Base-by-base conservation (phyloP, 805 yeast species). In the Phaffomyces thermotolerans region DNA sequence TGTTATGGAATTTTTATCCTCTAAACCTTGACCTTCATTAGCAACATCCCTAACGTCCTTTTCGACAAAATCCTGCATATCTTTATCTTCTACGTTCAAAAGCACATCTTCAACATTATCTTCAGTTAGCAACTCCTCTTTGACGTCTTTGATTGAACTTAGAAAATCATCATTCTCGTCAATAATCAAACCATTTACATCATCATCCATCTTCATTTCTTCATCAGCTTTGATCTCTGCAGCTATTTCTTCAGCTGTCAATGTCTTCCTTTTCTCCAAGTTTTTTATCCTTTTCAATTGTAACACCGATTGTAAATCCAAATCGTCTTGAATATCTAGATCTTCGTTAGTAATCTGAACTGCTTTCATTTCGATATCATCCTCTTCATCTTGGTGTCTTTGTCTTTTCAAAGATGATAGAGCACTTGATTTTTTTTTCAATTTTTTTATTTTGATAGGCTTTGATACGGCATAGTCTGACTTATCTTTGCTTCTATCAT, bases 151-250 rank as follows among this genome's bases (percentile, higher is more conserved):
- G 1, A 60, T 44, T 1, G 53, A 42, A n/a, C 53, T 52, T 39
- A 69, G 50, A 42, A 69, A 68, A 37, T 66, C 71, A 3, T 57
- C 43, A 17, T 57, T 65, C 39, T 68, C 73, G 50, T 66, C 65
- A 18, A 67, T 47, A 2, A 53, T 42, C 15, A 61, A 40, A 8
- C 60, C 63, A 8, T 15, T 32, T 3, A 20, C 29, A 10, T 32
- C 29, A 22, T 52, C 54, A 30, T 52, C 47, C 51, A 49, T 53
- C 10, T 33, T 46, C 13, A 40, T 40, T 24, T 47, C 41, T 40
- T 32, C 42, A 12, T 53, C 48, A 22, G 50, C 51, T 32, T 45
- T 45, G 22, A 58, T 52, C 37, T 57, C 55, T 14, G 25, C 34
- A 1, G 56, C 60, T 22, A 57, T 23, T 22, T 54, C 52, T 43